Evolutionary conservation across 441 rosid species (phyloP).

Genomic region (Erodium texanum): DNA sequence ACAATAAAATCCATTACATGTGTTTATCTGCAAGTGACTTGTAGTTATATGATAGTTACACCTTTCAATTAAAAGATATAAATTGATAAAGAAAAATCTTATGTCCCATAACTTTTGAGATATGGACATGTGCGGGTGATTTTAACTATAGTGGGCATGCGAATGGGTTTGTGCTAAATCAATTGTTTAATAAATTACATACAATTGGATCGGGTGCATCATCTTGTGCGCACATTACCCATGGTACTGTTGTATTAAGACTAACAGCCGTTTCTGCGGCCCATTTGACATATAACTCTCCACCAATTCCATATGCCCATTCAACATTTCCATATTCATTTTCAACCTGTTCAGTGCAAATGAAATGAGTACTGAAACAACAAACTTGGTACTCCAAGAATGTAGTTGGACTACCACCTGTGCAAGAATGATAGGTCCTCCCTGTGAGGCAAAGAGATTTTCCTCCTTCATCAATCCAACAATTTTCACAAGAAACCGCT

Average conservation of each 20-base stretch:
- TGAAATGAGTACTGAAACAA: neutral
- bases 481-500: slow-evolving; percentile 41
- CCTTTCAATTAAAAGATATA: neutral
- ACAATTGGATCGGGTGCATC: slow-evolving; percentile 71
- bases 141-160: neutral
- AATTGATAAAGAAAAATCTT: neutral
- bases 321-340: slow-evolving; percentile 56
- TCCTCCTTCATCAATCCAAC: slow-evolving; percentile 50
- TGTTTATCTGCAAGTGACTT: slow-evolving; percentile 42
- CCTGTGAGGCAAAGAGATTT: slow-evolving; percentile 57
- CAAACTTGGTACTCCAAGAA: neutral
- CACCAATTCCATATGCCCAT: slow-evolving; percentile 46
- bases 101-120: neutral
- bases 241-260: slow-evolving; percentile 51
- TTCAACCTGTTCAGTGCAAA: slow-evolving; percentile 39
- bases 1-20: slow-evolving; percentile 70
- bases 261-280: slow-evolving; percentile 56
- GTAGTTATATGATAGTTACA: slow-evolving; percentile 2
- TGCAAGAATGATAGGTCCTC: slow-evolving; percentile 65
- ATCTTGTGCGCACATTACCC: slow-evolving; percentile 58
- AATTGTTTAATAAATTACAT: slow-evolving; percentile 10
- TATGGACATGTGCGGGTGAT: neutral
- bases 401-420: slow-evolving; percentile 33
- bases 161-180: neutral
- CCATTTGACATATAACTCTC: slow-evolving; percentile 46